Conservation (phyloP, 495 filamentous ascomycete genomes). For the Penicillium diatomitis region DNA sequence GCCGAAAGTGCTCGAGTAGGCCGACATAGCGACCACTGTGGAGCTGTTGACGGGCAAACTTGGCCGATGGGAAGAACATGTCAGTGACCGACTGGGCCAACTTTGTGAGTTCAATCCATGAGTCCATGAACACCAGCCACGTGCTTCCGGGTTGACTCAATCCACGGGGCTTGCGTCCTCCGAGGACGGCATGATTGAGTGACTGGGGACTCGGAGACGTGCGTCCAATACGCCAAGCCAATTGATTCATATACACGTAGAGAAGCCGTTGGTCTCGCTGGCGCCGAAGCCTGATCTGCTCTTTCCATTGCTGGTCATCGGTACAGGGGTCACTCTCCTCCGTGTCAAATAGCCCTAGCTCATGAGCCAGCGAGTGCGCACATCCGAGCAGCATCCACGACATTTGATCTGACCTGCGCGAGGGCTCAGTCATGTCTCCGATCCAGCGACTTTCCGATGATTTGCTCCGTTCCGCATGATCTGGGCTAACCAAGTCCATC, state of each 20-base stretch:
- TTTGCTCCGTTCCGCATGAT: conserved; percentile 6
- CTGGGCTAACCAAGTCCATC: conserved; percentile 11
- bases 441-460: conserved; percentile 30
- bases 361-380: conserved; percentile 42
- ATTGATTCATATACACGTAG: conserved; percentile 45
- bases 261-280: conserved; percentile 39
- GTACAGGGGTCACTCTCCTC: conserved; percentile 15
- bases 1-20: conserved; percentile 43
- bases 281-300: conserved; percentile 32
- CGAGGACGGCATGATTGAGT: conserved; percentile 32
- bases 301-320: conserved; percentile 23
- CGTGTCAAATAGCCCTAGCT: conserved; percentile 42
- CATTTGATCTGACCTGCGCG: conserved; percentile 46
- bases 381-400: conserved; percentile 48
- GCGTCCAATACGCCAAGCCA: conserved; percentile 45
- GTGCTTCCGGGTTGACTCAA: conserved; percentile 23
- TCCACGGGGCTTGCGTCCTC: conserved; percentile 22
- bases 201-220: conserved; percentile 46
- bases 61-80: conserved; percentile 44
- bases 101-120: conserved; percentile 46
- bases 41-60: conserved; percentile 41
- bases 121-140: conserved; percentile 40
- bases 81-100: conserved; percentile 44
- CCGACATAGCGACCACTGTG: conserved; percentile 45
- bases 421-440: conserved; percentile 43